Percentiles rank a stretch among this genome's conserved stretches.
phyloP scores from a whole-genome alignment of 345 rosid genomes.

The Rhizophora apiculata region DNA sequence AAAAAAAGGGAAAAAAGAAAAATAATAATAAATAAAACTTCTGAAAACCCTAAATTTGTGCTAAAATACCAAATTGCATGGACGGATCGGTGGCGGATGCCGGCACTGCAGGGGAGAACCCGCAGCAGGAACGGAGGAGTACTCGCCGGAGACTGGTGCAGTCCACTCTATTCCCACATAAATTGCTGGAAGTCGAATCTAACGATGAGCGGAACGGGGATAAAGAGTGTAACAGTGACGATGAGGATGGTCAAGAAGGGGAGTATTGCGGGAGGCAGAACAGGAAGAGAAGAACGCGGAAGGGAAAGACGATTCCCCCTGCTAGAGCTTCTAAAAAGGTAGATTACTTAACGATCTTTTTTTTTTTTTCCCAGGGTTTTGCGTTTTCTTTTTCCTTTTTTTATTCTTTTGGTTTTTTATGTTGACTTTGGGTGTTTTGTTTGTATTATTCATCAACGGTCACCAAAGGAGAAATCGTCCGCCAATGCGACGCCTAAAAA shows the following conservation, averaged over 20 bases:
- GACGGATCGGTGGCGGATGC: neutral
- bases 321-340: slow-evolving; percentile 55
- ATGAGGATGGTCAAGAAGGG: slow-evolving; percentile 37
- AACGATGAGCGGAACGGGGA: slow-evolving; percentile 29
- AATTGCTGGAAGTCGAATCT: slow-evolving; percentile 34
- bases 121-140: slow-evolving; percentile 33
- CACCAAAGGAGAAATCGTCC: slow-evolving; percentile 41
- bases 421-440: neutral
- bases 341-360: neutral
- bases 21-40: too few species aligned
- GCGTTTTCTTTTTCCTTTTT: neutral
- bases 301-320: slow-evolving; percentile 44
- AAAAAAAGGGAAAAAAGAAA: neutral
- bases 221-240: slow-evolving; percentile 18
- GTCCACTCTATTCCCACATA: slow-evolving; percentile 63
- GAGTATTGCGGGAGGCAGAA: slow-evolving; percentile 54
- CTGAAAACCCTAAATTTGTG: neutral
- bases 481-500: slow-evolving; percentile 52
- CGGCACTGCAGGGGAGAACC: neutral
- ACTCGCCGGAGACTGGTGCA: slow-evolving; percentile 68
- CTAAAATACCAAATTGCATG: slow-evolving; percentile 13
- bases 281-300: slow-evolving; percentile 47
- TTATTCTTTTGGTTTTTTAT: neutral
- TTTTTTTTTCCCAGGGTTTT: neutral
- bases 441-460: slow-evolving; percentile 13